phyloP scores from a whole-genome alignment of 129 eudicot species.

The Centella asiatica region DNA sequence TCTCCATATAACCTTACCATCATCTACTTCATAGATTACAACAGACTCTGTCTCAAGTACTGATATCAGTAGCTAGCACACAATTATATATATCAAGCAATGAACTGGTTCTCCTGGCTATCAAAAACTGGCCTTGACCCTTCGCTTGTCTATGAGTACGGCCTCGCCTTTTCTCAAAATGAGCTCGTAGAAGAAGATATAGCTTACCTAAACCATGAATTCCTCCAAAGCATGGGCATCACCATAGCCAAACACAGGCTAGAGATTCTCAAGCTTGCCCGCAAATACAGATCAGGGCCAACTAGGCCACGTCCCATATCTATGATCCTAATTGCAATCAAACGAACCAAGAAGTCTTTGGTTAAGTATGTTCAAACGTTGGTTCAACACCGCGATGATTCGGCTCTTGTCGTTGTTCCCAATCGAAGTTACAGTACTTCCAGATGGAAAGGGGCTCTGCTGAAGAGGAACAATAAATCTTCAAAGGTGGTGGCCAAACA shows the following conservation, averaged over 20 bases:
- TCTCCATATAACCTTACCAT: not conserved
- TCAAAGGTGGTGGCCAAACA: conserved; percentile 30
- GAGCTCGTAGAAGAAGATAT: conserved; percentile 84
- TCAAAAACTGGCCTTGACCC: conserved; percentile 79
- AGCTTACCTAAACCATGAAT: conserved; percentile 76
- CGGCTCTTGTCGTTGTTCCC: conserved; percentile 49
- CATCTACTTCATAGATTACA: too few relatives aligned
- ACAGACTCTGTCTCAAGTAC: not conserved
- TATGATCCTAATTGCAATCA: conserved; percentile 47
- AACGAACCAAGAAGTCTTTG: conserved; percentile 50
- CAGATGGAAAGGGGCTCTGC: conserved; percentile 49
- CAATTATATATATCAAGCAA: conserved; percentile 24
- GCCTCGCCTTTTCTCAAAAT: conserved; percentile 52
- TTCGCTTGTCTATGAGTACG: conserved; percentile 70
- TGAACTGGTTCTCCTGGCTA: conserved; percentile 93
- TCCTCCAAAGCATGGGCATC: conserved; percentile 91
- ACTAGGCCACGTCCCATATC: conserved; percentile 38
- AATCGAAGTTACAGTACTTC: conserved; percentile 26
- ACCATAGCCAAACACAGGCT: conserved; percentile 86
- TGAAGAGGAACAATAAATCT: conserved; percentile 46
- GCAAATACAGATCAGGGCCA: conserved; percentile 35
- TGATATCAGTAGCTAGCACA: conserved; percentile 1
- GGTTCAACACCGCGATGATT: conserved; percentile 51
- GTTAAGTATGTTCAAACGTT: conserved; percentile 36
- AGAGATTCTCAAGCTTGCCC: conserved; percentile 73